phyloP scores from a whole-genome alignment of 176 grass and related monocot genomes.

The Metroxylon sagu region DNA sequence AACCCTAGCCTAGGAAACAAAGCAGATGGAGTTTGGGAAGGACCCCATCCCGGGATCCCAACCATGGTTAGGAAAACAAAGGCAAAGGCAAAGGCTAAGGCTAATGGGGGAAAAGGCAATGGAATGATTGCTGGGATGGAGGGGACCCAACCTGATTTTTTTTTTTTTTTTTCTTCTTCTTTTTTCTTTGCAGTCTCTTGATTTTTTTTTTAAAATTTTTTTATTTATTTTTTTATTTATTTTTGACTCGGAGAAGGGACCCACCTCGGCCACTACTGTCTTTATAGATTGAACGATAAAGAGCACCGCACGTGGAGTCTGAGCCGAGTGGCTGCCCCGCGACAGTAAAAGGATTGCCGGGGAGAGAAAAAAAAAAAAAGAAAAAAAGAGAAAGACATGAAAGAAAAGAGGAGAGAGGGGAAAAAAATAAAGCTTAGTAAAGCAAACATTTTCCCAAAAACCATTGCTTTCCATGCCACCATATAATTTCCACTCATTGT shows the following conservation, averaged over 20 bases:
- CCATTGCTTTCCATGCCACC: slow-evolving; percentile 15
- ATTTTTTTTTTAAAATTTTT: slow-evolving; percentile 6
- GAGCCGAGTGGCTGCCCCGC: slow-evolving; percentile 73
- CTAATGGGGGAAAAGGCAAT: not conserved
- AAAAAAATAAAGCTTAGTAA: slow-evolving; percentile 13
- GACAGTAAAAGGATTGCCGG: slow-evolving; percentile 45
- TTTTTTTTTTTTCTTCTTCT: not conserved
- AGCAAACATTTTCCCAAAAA: slow-evolving; percentile 16
- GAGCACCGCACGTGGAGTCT: slow-evolving; percentile 93
- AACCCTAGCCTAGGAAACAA: not conserved
- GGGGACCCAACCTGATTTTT: slow-evolving; percentile 1
- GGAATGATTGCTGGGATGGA: slow-evolving; percentile 21
- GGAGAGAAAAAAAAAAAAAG: slow-evolving; percentile 29
- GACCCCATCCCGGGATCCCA: not conserved
- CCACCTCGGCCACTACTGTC: slow-evolving; percentile 36
- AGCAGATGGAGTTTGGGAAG: not conserved
- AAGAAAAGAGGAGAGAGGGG: slow-evolving; percentile 12
- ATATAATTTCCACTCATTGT: slow-evolving; percentile 34
- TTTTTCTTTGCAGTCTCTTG: not conserved
- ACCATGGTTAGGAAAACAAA: slow-evolving; percentile 8
- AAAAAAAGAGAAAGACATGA: slow-evolving; percentile 17
- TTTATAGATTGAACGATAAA: slow-evolving; percentile 81
- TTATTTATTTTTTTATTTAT: slow-evolving; percentile 19
- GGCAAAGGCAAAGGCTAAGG: not conserved
- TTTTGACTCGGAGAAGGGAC: slow-evolving; percentile 34